phyloP scores from a whole-genome alignment of 2,329 filamentous ascomycete genomes.

The Lachnellula suecica region DNA sequence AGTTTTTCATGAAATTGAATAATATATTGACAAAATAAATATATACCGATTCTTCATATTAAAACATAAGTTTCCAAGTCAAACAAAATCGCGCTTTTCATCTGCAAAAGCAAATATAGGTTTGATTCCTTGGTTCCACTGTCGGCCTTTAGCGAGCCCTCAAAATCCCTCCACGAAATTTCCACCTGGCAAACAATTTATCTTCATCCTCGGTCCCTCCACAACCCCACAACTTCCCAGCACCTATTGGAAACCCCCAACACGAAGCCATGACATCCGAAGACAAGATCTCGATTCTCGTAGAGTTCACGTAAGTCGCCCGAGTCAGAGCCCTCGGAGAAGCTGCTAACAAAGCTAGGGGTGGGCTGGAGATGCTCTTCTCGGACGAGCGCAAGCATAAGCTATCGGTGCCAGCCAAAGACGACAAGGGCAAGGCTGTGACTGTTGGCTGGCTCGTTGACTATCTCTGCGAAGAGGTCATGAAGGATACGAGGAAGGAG shows the following conservation, averaged over 20 bases:
- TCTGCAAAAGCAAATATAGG: too few species aligned
- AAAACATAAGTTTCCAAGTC: too few species aligned
- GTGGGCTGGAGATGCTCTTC: slow-evolving; percentile 93
- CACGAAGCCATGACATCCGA: slow-evolving; percentile 20
- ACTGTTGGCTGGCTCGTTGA: slow-evolving; percentile 76
- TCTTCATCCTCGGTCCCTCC: neutral
- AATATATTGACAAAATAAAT: too few species aligned
- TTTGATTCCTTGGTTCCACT: neutral
- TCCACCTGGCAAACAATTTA: neutral
- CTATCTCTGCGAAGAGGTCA: slow-evolving; percentile 76
- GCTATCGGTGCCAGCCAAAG: slow-evolving; percentile 64
- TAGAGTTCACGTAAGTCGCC: slow-evolving; percentile 61
- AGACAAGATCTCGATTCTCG: slow-evolving; percentile 54
- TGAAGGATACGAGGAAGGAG: slow-evolving; percentile 84
- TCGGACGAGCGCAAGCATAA: slow-evolving; percentile 74
- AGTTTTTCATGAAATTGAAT: too few species aligned
- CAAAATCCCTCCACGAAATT: neutral
- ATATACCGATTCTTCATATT: too few species aligned
- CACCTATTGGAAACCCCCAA: neutral
- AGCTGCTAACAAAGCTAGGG: slow-evolving; percentile 50
- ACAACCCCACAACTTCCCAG: neutral
- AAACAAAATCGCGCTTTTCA: too few species aligned
- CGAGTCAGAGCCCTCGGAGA: neutral
- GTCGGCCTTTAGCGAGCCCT: too few species aligned
- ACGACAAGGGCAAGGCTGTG: slow-evolving; percentile 57